A percentile compares a stretch with the other conserved stretches of the same genome.
phyloP scores from a whole-genome alignment of 2,329 filamentous ascomycete genomes.

The Xylaria arbuscula region DNA sequence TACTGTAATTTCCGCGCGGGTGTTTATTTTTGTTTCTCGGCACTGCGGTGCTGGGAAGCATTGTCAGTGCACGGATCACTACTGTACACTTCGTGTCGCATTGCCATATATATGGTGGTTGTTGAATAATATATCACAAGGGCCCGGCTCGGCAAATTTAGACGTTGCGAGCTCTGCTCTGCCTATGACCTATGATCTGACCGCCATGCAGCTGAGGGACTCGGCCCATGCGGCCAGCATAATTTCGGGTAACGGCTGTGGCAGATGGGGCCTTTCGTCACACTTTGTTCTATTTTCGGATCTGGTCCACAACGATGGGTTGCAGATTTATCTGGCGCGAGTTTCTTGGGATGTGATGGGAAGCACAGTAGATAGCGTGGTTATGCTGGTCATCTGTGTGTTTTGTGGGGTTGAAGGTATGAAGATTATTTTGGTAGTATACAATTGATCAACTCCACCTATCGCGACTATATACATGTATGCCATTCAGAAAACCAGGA shows the following conservation, averaged over 20 bases:
- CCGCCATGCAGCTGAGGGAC: slow-evolving; percentile 10
- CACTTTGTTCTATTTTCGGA: slow-evolving; percentile 15
- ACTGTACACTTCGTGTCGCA: neutral
- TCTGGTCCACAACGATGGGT: slow-evolving; percentile 1
- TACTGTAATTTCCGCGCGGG: slow-evolving; percentile 1
- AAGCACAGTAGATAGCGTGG: neutral
- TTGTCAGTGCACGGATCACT: neutral
- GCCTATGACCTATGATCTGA: slow-evolving; percentile 27
- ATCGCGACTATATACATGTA: neutral
- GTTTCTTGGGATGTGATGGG: neutral
- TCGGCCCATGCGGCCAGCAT: neutral
- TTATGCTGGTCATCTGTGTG: neutral
- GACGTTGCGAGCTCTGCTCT: slow-evolving; percentile 5
- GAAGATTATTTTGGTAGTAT: too few relatives aligned
- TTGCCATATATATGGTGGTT: neutral
- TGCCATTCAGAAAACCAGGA: neutral
- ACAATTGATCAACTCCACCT: too few relatives aligned
- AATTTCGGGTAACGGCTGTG: neutral
- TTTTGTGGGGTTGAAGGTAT: too few relatives aligned
- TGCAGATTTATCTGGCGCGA: neutral
- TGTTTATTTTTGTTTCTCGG: slow-evolving; percentile 25
- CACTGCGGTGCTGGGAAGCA: neutral
- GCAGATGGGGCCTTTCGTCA: neutral
- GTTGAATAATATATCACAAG: neutral
- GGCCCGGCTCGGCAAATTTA: neutral